Conservation (phyloP, 2,329 filamentous ascomycete species). For the Nigrospora oryzae region DNA sequence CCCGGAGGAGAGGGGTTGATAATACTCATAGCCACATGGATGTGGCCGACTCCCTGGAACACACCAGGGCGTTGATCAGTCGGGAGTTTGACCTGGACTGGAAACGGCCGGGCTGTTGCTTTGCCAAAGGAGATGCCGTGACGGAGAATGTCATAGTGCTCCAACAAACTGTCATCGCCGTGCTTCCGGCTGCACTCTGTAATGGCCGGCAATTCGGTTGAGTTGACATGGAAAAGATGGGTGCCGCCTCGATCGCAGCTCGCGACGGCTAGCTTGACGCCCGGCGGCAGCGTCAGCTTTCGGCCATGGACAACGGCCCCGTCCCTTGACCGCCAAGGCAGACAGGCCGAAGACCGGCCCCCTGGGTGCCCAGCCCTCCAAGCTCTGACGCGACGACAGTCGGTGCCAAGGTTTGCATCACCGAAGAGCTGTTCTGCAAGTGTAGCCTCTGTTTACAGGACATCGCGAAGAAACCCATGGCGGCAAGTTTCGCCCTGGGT, state of each 20-base stretch:
- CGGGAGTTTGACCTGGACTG: slow-evolving; percentile 25
- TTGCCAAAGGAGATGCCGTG: slow-evolving; percentile 25
- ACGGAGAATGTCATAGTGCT: slow-evolving; percentile 27
- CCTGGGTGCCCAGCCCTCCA: slow-evolving; percentile 4
- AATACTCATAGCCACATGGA: slow-evolving; percentile 7
- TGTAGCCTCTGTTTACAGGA: slow-evolving; percentile 22
- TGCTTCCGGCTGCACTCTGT: slow-evolving; percentile 25
- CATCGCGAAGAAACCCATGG: slow-evolving; percentile 12
- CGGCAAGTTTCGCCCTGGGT: slow-evolving; percentile 9
- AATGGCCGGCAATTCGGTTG: slow-evolving; percentile 15
- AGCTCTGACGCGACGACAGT: slow-evolving; percentile 6
- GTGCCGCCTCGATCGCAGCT: slow-evolving; percentile 23
- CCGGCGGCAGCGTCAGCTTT: slow-evolving; percentile 21
- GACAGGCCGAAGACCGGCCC: neutral
- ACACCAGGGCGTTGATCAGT: slow-evolving; percentile 20
- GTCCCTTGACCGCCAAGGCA: neutral
- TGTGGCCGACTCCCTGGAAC: slow-evolving; percentile 17
- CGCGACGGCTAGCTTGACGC: slow-evolving; percentile 24
- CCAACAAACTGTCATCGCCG: slow-evolving; percentile 26
- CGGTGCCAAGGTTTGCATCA: neutral
- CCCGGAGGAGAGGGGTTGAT: neutral
- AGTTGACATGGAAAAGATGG: slow-evolving; percentile 20
- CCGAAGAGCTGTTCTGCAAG: slow-evolving; percentile 20
- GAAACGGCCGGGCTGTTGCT: slow-evolving; percentile 20
- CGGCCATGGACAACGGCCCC: slow-evolving; percentile 1